Evolutionary conservation across 768 basidiomycete species (phyloP).

Genomic region (Leccinum imitatum): DNA sequence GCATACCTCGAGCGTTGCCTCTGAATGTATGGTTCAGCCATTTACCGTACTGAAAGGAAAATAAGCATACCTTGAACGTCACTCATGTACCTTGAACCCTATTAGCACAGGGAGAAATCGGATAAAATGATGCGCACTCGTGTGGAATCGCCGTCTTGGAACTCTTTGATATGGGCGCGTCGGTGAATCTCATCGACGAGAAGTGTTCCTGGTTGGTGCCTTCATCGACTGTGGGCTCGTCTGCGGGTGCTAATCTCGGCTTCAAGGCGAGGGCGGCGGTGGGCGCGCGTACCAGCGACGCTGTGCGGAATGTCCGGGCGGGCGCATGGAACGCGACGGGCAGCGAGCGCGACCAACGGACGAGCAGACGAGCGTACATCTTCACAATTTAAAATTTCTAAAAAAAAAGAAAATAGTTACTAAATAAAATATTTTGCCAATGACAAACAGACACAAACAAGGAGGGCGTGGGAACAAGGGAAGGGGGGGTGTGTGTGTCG

Average conservation of each 20-base stretch:
- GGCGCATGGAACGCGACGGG: slow-evolving; percentile 11
- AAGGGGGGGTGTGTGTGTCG: slow-evolving; percentile 20
- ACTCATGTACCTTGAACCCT: slow-evolving; percentile 39
- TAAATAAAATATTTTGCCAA: slow-evolving; percentile 3
- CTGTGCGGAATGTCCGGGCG: slow-evolving; percentile 14
- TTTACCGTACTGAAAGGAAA: not conserved
- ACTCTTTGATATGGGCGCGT: slow-evolving; percentile 37
- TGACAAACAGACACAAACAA: slow-evolving; percentile 25
- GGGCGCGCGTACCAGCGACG: slow-evolving; percentile 11
- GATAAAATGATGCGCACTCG: slow-evolving; percentile 34
- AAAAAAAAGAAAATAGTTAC: not conserved
- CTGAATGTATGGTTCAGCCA: slow-evolving; percentile 22
- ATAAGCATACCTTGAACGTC: slow-evolving; percentile 44
- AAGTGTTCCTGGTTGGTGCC: slow-evolving; percentile 28
- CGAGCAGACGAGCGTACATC: slow-evolving; percentile 28
- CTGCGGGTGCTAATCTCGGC: slow-evolving; percentile 5
- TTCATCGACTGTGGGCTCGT: slow-evolving; percentile 16
- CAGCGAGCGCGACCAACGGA: slow-evolving; percentile 21
- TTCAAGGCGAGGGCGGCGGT: slow-evolving; percentile 13
- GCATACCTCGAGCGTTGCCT: slow-evolving; percentile 41
- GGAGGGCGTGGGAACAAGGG: slow-evolving; percentile 23
- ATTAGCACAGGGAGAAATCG: slow-evolving; percentile 20
- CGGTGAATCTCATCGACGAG: slow-evolving; percentile 27
- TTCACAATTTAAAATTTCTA: not conserved
- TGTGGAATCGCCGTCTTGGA: slow-evolving; percentile 44